These are phyloP conservation scores for Lepiota subincarnata DNA, from an alignment of 768 basidiomycete genomes.

Conservation along the genomic window DNA sequence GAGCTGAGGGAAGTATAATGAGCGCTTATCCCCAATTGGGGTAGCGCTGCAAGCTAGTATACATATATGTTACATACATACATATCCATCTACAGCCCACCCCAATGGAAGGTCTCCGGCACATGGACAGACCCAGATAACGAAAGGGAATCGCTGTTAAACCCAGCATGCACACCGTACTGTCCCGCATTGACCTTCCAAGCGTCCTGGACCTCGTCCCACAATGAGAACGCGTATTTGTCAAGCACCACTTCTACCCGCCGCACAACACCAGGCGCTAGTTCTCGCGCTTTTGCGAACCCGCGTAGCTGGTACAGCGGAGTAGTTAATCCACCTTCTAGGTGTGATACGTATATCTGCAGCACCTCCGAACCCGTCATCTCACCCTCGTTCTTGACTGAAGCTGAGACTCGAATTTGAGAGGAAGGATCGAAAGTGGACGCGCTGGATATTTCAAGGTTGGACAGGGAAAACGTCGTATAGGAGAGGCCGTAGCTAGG, in stretches of 20 bases:
- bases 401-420: constrained; percentile 40
- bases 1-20: too few species aligned
- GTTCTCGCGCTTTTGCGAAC: constrained; percentile 53
- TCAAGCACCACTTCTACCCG: constrained; percentile 47
- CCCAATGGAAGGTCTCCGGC: constrained; percentile 24
- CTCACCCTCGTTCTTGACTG: constrained; percentile 52
- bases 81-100: constrained; percentile 21
- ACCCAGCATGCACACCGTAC: constrained; percentile 47
- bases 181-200: constrained; percentile 52
- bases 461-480: constrained; percentile 57
- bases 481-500: constrained; percentile 70
- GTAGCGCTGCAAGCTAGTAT: too few species aligned
- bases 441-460: constrained; percentile 35
- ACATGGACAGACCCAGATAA: constrained; percentile 22
- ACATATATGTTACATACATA: too few species aligned
- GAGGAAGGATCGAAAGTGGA: constrained; percentile 16
- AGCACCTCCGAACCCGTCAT: constrained; percentile 57
- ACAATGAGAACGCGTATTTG: constrained; percentile 67
- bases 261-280: constrained; percentile 42
- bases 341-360: constrained; percentile 60
- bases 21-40: too few species aligned
- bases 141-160: constrained; percentile 28
- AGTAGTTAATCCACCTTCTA: constrained; percentile 45
- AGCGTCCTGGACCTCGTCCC: constrained; percentile 39
- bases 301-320: constrained; percentile 63